phyloP scores from a whole-genome alignment of 345 rosid species.

The Orychophragmus violaceus region DNA sequence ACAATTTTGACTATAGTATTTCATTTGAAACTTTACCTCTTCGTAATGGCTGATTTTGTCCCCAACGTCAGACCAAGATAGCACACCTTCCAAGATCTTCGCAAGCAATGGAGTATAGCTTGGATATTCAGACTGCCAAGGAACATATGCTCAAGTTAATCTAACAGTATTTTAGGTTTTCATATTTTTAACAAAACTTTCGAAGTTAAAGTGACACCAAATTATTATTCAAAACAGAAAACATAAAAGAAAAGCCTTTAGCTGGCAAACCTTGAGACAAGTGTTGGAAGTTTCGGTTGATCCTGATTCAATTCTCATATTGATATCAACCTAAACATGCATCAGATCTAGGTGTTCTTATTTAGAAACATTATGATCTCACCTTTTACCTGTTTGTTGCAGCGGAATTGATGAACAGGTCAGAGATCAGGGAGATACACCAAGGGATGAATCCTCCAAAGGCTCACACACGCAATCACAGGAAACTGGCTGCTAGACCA shows the following conservation, averaged over 20 bases:
- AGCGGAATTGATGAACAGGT: no score
- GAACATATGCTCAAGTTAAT: slow-evolving; percentile 23
- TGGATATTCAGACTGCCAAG: slow-evolving; percentile 79
- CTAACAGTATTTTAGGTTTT: slow-evolving; percentile 19
- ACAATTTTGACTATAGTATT: background rate
- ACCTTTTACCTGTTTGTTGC: no score
- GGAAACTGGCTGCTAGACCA: no score
- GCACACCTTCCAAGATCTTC: slow-evolving; percentile 78
- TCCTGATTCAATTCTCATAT: no score
- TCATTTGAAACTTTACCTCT: slow-evolving; percentile 44
- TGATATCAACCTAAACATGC: no score
- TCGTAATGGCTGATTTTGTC: slow-evolving; percentile 59
- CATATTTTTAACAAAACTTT: background rate
- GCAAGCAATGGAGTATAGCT: slow-evolving; percentile 67
- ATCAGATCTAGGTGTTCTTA: no score
- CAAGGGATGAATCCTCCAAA: no score
- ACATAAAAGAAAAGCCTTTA: background rate
- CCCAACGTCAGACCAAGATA: slow-evolving; percentile 50
- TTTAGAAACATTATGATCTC: no score
- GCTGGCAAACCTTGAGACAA: slow-evolving; percentile 59
- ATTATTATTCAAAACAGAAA: background rate
- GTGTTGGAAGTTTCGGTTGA: no score
- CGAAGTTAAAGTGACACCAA: background rate
- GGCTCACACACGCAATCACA: no score
- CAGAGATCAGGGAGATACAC: no score